These are phyloP conservation scores for Barbarea vulgaris DNA, from an alignment of 345 rosid species.

Conservation along the genomic window DNA sequence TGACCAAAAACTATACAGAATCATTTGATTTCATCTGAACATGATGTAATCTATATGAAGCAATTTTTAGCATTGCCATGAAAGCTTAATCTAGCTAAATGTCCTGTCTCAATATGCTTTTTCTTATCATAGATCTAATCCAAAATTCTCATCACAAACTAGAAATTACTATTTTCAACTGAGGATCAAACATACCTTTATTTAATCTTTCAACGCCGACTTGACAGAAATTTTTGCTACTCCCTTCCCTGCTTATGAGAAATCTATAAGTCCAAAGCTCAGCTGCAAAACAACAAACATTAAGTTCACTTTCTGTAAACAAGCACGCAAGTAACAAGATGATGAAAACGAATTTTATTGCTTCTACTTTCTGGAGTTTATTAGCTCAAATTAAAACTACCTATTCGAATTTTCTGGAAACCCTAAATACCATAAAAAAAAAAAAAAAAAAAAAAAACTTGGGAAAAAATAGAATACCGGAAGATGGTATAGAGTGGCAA, in stretches of 20 bases:
- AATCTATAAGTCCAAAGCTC: background rate
- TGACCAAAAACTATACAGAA: background rate
- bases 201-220: background rate
- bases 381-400: background rate
- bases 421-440: background rate
- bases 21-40: background rate
- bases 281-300: background rate
- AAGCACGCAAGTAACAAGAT: too few species aligned
- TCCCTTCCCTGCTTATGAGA: background rate
- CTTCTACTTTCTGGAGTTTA: background rate
- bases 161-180: background rate
- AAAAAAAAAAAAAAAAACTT: background rate
- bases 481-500: background rate
- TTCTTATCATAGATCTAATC: background rate
- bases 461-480: background rate
- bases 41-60: constrained; percentile 5
- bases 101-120: background rate
- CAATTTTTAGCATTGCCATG: background rate
- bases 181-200: background rate
- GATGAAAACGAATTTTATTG: background rate
- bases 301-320: background rate
- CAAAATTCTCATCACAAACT: background rate
- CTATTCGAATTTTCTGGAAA: background rate
- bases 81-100: background rate
- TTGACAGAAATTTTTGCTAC: too few species aligned